Base-by-base conservation (phyloP, 768 basidiomycete species). In the Termitomyces heimii region DNA sequence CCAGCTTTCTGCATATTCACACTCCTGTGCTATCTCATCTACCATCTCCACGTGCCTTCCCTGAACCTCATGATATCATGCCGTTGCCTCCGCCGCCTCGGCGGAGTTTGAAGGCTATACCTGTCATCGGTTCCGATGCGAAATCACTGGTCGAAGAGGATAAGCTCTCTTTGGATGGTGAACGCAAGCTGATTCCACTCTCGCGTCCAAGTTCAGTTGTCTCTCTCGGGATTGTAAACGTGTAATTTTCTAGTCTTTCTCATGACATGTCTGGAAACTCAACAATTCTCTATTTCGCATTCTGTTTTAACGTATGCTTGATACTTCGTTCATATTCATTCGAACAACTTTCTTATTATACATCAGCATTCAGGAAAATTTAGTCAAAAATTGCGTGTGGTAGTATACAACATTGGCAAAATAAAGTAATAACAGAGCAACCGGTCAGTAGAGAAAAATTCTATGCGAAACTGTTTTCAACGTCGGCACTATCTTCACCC, bases 401-500 rank as follows among this genome's bases (percentile, higher is more conserved):
- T 62, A 62, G 44, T 60, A 60, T 64, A 60, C 62, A 65, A 49
- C 43, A 43, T 48, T 56, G 55, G 14, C 4, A 37, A 40, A 40
- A 45, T 52, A 54, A 44, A 50, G n/a, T 28, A 60, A 35, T 53
- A 53, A 45, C 39, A 50, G 29, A 58, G 48, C 51, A 44, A 58
- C 48, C 34, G 44, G n/a, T 39, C 9, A 53, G 35, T 16, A 22
- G 20, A 20, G 24, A 18, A 48, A 57, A 54, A 50, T 56, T 68
- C 82, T 78, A 97, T 60, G 89, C 89, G 73, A 98, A 90, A 71
- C 86, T 89, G 70, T 98, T 94, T 75, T 98, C 94, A 9, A 97
- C 92, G 70, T 98, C 94, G 26, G 94, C 94, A 55, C 89, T 92
- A 66, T 96, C 94, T 50, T 97, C 94, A 6, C 89, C 91, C 61